Conservation (phyloP, 1,284 basidiomycete species). For the Puccinia coronata region DNA sequence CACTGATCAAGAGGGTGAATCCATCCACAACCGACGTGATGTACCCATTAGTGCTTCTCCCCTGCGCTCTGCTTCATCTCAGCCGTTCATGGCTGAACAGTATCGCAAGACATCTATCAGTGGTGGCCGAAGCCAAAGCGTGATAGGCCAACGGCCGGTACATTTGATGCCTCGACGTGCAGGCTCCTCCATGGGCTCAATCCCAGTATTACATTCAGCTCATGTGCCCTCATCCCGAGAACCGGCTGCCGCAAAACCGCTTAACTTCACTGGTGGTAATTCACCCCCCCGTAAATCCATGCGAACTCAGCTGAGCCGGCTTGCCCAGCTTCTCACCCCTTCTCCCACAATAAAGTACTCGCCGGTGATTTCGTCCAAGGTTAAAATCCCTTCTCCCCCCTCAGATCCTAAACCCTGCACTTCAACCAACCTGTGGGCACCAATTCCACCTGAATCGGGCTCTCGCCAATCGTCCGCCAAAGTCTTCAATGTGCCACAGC, state of each 20-base stretch:
- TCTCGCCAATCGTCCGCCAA: not conserved
- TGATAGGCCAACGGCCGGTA: not conserved
- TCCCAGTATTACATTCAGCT: not conserved
- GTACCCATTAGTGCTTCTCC: not conserved
- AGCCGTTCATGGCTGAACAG: not conserved
- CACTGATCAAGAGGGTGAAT: constrained; percentile 13
- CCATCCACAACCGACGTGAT: not conserved
- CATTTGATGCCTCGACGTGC: not conserved
- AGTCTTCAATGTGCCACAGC: not conserved
- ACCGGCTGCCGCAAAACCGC: not conserved
- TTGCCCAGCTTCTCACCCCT: constrained; percentile 6
- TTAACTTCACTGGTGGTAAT: too few relatives aligned
- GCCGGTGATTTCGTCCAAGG: not conserved
- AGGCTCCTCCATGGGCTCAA: not conserved
- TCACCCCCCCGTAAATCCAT: constrained; percentile 8
- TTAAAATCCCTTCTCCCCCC: not conserved
- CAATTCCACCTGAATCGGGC: not conserved
- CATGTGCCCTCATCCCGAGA: not conserved
- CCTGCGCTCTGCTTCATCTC: not conserved
- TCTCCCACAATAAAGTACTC: not conserved
- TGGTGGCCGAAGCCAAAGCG: not conserved
- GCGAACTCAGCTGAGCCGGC: constrained; percentile 10
- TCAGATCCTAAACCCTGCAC: not conserved
- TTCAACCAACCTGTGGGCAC: not conserved
- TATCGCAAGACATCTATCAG: not conserved